Base-by-base conservation (phyloP, 2,329 filamentous ascomycete species). In the Fusarium paranaense region DNA sequence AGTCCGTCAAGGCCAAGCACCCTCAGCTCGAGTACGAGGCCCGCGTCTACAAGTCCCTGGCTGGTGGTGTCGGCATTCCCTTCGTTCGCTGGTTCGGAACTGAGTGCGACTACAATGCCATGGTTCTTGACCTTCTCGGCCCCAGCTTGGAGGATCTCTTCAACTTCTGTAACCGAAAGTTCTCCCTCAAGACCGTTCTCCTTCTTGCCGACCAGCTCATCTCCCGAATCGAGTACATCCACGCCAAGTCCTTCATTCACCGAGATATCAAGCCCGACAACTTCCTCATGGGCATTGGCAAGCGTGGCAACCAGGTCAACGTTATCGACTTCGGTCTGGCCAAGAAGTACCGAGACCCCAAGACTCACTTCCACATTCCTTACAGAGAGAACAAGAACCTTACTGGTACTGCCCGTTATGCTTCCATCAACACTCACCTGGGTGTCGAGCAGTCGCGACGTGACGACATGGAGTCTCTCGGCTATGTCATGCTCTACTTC, bases 321-420 rank as follows among this genome's bases (percentile, higher is more conserved):
- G 96, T 98, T 59, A 98, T 99, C 79, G 97, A 98, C 86, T 99
- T 99, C 80, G 97, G 97, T 89, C 89, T 99, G 77, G 97, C 97
- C 82, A 99, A 98, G 93, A 98, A 98, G 89, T 99, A 98, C 89
- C 94, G 97, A 78, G 97, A 98, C 89, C 97, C 97, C 70, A 99
- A 99, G 93, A 98, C 97, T 69, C 96, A 98, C 87, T 98, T 98
- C 89, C 97, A 99, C 86, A 99, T 98, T 72, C 97, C 97, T 56
- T 98, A 99, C 90, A 93, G 97, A 87, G 97, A 98, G 94, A 98
- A 98, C 93, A 98, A 99, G 94, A 98, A 98, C 90, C 88, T 99
- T 86, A 99, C 97, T 64, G 97, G 97, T 84, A 99, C 97, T 80
- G 97, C 97, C 80, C 96, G 97, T 83, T 99, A 99, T 86, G 97